Evolutionary conservation across 257 asterid species (phyloP), one percentile per base, ranked within the genome.

Genomic region (Plantago elongata): DNA sequence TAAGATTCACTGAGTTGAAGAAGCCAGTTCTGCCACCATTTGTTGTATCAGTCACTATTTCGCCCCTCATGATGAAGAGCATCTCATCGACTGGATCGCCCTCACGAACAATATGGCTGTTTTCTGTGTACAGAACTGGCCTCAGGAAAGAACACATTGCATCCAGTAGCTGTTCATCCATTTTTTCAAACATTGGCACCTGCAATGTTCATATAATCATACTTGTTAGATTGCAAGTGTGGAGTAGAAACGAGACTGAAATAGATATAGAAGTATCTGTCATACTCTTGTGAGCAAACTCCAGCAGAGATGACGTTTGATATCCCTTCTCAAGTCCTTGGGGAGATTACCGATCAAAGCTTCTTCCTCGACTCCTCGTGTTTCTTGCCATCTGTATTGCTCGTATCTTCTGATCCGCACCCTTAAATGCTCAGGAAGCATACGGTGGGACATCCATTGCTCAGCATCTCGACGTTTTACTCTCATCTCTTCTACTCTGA

Each of bases 61-160:
- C 75, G 1, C 88, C 95, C 11, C 88, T 74, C 80, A 86, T 86
- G 61, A 83, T 65, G 70, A 86, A 85, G 37, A 85, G 79, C 90
- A 85, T 85, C 71, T 77, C 88, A 18, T 77, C 85, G 1, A 81
- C 86, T 0, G 86, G 94, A 68, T 85, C 94, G 0, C 94, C 90
- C 61, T 83, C 90, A 0, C 86, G 86, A 46, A 74, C 60, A 11
- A 82, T 82, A 59, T 63, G 68, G 79, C 89, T 85, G 55, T 72
- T 69, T 56, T 75, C 70, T 1, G 88, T 79, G 77, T 79, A 84
- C 9, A 81, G 83, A 37, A 73, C 77, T 0, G 93, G 89, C 60
- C 78, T 74, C 6, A 85, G 74, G 3, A 64, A 71, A 12, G 70
- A 64, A 59, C 86, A 84, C 67, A 84, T 58, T 18, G 86, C 88